phyloP scores from a whole-genome alignment of 163 green algal species.

The Scenedesmus sp. region DNA sequence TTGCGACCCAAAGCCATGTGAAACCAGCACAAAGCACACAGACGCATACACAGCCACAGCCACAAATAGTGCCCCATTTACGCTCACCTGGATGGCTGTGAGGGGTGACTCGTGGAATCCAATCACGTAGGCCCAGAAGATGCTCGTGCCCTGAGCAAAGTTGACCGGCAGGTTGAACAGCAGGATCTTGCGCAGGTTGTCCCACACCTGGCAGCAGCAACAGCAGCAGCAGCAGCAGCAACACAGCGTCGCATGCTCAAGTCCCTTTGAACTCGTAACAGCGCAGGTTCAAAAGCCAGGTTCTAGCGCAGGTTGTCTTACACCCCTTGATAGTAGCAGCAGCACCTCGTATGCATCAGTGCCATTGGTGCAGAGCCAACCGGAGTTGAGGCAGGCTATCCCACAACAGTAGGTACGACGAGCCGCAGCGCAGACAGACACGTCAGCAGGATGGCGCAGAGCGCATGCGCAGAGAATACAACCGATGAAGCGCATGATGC shows the following conservation, averaged over 20 bases:
- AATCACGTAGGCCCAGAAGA: conserved; percentile 59
- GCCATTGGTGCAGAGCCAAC: no score
- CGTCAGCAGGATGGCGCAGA: not conserved
- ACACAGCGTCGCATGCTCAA: not conserved
- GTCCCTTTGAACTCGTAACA: no score
- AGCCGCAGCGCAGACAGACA: no score
- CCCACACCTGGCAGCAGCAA: conserved; percentile 41
- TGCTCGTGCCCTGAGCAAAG: conserved; percentile 59
- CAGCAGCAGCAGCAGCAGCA: not conserved
- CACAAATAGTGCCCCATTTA: not conserved
- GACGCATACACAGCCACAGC: no score
- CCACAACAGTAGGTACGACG: no score
- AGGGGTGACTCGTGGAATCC: conserved; percentile 55
- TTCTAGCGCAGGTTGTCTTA: no score
- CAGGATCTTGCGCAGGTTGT: conserved; percentile 66
- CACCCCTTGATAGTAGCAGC: no score
- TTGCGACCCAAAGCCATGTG: not conserved
- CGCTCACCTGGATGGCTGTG: conserved; percentile 53
- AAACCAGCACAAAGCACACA: not conserved
- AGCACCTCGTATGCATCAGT: no score
- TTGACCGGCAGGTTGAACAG: conserved; percentile 66
- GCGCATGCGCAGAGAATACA: not conserved
- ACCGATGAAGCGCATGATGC: not conserved
- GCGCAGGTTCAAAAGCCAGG: no score
- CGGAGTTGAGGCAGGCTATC: no score